Base-by-base conservation (phyloP, 768 basidiomycete species). In the Pholiota molesta region DNA sequence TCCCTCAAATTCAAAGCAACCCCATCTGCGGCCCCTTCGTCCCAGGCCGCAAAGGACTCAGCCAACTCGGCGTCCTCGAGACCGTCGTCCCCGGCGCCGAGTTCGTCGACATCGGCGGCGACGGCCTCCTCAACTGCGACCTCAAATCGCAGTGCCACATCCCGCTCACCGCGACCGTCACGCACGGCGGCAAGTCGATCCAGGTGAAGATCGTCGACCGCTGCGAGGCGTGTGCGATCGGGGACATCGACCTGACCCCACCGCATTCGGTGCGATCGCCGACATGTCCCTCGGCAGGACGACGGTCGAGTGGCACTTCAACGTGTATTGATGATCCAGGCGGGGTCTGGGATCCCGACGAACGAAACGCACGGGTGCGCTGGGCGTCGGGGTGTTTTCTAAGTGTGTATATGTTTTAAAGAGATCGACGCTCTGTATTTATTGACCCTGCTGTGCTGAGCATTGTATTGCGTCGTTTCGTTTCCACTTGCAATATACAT, bases 131-230 rank as follows among this genome's bases (percentile, higher is more conserved):
- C 37, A 64, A 64, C 51, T 64, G 62, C 42, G 59, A 60, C 31
- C 3, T 23, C 10, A 3, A 28, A 7, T 64, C 62, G 2, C 62
- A 60, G 55, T 64, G 62, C 53, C 62, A 64, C 42, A 60, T 64
- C 59, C 62, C 62, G 10, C 62, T 64, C 39, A 64, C 62, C 35
- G 62, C 62, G 8, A 64, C 62, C 47, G 62, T 64, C 59, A 64
- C 42, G 35, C 62, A 64, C 59, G 62, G 59, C 44, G 59, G 35
- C 53, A 64, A 64, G 47, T 64, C 62, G n/a, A 64, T 64, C 54
- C 47, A 56, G 23, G 62, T 64, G 28, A 64, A 64, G 59, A 60
- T 60, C n/a, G 62, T 64, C 28, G 62, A 64, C 62, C 62, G 62
- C 53, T 64, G 62, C 40, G 62, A 64, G 59, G 62, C 58, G 5